Evolutionary conservation across 805 yeast species (phyloP).

Genomic region (Maudiozyma pseudohumilis): DNA sequence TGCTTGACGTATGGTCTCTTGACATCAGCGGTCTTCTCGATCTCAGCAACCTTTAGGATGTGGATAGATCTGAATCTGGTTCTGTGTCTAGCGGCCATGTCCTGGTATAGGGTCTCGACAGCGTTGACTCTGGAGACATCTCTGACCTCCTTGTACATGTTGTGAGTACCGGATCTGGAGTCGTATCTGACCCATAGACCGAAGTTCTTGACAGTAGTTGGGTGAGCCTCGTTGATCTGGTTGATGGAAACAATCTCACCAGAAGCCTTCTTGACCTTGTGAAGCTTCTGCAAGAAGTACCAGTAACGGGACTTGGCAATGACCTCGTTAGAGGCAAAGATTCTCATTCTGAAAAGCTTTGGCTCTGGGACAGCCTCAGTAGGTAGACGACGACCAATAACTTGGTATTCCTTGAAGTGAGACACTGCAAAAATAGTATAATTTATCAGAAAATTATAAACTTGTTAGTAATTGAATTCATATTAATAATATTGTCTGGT

Average conservation of each 20-base stretch:
- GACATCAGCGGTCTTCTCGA: slow-evolving; percentile 94
- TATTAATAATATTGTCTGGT: too few relatives aligned
- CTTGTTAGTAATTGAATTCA: neutral
- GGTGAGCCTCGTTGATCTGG: slow-evolving; percentile 86
- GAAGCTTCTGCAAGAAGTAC: slow-evolving; percentile 98
- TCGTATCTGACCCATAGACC: slow-evolving; percentile 99
- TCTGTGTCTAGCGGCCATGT: slow-evolving; percentile 99
- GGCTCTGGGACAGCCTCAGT: slow-evolving; percentile 99
- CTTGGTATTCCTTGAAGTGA: slow-evolving; percentile 98
- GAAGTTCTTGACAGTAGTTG: slow-evolving; percentile 99
- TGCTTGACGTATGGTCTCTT: slow-evolving; percentile 99
- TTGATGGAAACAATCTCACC: slow-evolving; percentile 97
- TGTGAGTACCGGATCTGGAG: slow-evolving; percentile 99
- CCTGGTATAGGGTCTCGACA: slow-evolving; percentile 97
- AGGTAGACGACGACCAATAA: slow-evolving; percentile 99
- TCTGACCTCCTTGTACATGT: slow-evolving; percentile 99
- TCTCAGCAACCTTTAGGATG: slow-evolving; percentile 98
- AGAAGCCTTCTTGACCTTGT: slow-evolving; percentile 99
- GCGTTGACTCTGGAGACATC: slow-evolving; percentile 99
- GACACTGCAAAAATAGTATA: slow-evolving; percentile 45
- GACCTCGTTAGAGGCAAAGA: slow-evolving; percentile 97
- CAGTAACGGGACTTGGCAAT: slow-evolving; percentile 99
- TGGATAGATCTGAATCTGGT: slow-evolving; percentile 99
- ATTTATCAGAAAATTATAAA: neutral
- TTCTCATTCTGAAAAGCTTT: slow-evolving; percentile 99